phyloP scores from a whole-genome alignment of 305 asterid genomes.

The Plantago rigida region DNA sequence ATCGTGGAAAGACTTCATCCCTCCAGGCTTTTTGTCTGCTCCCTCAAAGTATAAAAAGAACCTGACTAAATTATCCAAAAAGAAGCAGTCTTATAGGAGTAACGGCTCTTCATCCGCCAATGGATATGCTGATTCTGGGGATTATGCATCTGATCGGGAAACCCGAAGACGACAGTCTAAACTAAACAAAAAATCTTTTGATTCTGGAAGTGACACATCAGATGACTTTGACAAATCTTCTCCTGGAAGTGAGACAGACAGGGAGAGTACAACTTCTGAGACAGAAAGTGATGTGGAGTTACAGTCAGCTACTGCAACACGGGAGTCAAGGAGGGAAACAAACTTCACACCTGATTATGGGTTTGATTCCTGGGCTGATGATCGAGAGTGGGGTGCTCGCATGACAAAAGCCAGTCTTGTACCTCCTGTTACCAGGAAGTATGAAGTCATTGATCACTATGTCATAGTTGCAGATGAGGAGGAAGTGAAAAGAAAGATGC shows the following conservation, averaged over 20 bases:
- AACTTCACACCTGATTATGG: conserved; percentile 63
- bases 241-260: conserved; percentile 52
- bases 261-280: conserved; percentile 72
- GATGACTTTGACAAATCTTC: conserved; percentile 71
- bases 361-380: conserved; percentile 72
- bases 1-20: conserved; percentile 60
- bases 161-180: conserved; percentile 75
- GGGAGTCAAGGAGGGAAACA: conserved; percentile 50
- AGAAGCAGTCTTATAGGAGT: conserved; percentile 52
- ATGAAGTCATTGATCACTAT: conserved; percentile 86
- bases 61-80: conserved; percentile 45
- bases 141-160: conserved; percentile 83
- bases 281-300: conserved; percentile 70
- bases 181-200: conserved; percentile 65
- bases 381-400: conserved; percentile 99
- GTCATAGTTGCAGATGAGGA: conserved; percentile 88
- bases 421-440: conserved; percentile 95
- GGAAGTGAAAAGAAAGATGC: conserved; percentile 92
- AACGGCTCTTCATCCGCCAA: conserved; percentile 45
- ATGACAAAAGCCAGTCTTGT: conserved; percentile 96
- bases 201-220: conserved; percentile 81
- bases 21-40: conserved; percentile 70
- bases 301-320: conserved; percentile 37
- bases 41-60: conserved; percentile 65
- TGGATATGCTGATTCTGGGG: conserved; percentile 63